Base-by-base conservation (phyloP, 1,284 basidiomycete genomes). In the Psilocybe mexicana region DNA sequence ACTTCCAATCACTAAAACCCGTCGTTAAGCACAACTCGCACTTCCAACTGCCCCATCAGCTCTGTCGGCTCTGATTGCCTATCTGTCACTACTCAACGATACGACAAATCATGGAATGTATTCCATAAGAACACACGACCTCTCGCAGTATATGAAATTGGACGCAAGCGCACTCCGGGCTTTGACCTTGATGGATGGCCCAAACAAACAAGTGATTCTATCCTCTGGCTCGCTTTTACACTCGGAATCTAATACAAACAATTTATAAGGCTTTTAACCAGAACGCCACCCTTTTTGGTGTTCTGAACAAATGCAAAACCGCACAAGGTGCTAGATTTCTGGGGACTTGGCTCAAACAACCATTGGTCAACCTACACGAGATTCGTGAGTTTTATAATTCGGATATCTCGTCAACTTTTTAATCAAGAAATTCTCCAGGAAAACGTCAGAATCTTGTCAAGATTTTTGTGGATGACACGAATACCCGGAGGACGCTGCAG, bases 221-320 rank as follows among this genome's bases (percentile, higher is more conserved):
- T 25, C 10, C 14, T 40, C 12, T 54, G 45, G 36, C 52, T 18
- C 24, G 8, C n/a, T 36, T 46, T 36, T 49, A 53, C 6, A 2
- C 49, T 49, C 35, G 6, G 18, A 30, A 33, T 12, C 12, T 23
- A 7, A 36, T 59, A 6, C 43, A 33, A 38, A 48, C 52, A 47
- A 35, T 12, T 47, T 42, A 4, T 36, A 40, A 64, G 62, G 58
- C 54, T 6, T 54, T 50, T 48, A 84, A 84, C 54, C 91, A 91
- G 68, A 94, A 92, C 64, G 93, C 92, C 52, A 97, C 93, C 23
- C 72, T 99, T 3, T 88, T 94, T 58, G 95, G 96, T 0, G 76
- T 98, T 23, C 73, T 99, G 61, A 98, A 99, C 72, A 92, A 91
- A 65, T 98, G 97, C 80, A 97, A 96, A 74, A 99, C 97, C 1